Evolutionary conservation across 83 land plant species (phyloP).

Genomic region (Picea abies): DNA sequence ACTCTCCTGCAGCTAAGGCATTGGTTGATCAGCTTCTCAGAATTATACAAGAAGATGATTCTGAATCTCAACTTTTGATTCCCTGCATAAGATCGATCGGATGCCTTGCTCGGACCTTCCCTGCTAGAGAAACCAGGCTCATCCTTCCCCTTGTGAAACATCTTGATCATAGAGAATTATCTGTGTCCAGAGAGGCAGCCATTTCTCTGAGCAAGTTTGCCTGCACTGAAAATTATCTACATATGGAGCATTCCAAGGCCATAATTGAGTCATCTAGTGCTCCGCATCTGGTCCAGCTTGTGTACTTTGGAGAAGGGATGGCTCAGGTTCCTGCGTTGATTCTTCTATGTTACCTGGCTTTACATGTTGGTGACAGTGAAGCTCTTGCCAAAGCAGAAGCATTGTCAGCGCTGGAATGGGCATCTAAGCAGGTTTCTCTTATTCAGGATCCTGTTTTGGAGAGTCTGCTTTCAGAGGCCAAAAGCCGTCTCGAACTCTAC

Average conservation of each 20-base stretch:
- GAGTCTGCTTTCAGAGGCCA: conserved; percentile 54
- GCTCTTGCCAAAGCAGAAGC: conserved; percentile 54
- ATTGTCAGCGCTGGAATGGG: conserved; percentile 51
- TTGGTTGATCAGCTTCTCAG: conserved; percentile 75
- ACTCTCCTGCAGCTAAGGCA: conserved; percentile 85
- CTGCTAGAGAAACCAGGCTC: conserved; percentile 43
- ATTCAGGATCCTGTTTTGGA: conserved; percentile 31
- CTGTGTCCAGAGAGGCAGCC: rapidly evolving
- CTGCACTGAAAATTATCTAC: conserved; percentile 50
- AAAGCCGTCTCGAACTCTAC: conserved; percentile 60
- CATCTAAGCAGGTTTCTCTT: conserved; percentile 19
- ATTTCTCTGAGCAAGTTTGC: conserved; percentile 51
- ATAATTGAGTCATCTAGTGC: conserved; percentile 65
- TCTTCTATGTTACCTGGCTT: conserved; percentile 69
- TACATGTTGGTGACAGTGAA: conserved; percentile 55
- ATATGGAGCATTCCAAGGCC: conserved; percentile 67
- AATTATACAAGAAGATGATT: conserved; percentile 14
- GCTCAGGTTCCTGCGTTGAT: conserved; percentile 51
- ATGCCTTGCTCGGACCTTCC: conserved; percentile 59
- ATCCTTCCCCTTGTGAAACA: too few relatives aligned
- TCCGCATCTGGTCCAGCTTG: conserved; percentile 47
- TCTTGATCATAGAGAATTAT: too few relatives aligned
- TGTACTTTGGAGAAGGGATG: conserved; percentile 31
- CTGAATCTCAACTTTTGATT: conserved; percentile 43
- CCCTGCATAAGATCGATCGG: conserved; percentile 49